phyloP scores from a whole-genome alignment of 768 basidiomycete genomes.

The Royoungia palumana region DNA sequence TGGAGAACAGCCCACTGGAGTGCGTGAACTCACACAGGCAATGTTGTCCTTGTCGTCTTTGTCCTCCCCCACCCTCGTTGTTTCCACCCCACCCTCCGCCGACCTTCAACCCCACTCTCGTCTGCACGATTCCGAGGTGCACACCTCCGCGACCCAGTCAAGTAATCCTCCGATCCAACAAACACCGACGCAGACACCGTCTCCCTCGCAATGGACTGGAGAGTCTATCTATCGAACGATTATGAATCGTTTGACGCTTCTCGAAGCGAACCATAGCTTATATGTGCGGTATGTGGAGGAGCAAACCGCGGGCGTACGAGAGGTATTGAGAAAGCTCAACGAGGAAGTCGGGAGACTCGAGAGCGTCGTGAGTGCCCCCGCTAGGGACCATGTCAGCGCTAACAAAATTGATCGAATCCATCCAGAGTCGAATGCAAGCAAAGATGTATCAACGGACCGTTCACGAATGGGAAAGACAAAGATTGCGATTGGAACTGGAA shows the following conservation, averaged over 20 bases:
- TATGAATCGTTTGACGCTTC: slow-evolving; percentile 82
- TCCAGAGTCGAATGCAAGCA: slow-evolving; percentile 67
- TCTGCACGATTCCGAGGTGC: slow-evolving; percentile 7
- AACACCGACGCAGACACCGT: not conserved
- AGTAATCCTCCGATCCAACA: slow-evolving; percentile 3
- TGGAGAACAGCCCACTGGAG: slow-evolving; percentile 3
- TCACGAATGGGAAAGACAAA: slow-evolving; percentile 66
- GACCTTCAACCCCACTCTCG: slow-evolving; percentile 3
- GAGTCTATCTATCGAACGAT: slow-evolving; percentile 97
- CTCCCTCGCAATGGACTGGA: slow-evolving; percentile 37
- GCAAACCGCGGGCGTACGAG: slow-evolving; percentile 73
- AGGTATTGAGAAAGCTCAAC: slow-evolving; percentile 67
- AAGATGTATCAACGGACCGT: slow-evolving; percentile 62
- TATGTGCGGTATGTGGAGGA: slow-evolving; percentile 86
- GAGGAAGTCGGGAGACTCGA: slow-evolving; percentile 79
- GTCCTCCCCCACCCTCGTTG: slow-evolving; percentile 5
- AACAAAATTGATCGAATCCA: not conserved
- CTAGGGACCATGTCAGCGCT: not conserved
- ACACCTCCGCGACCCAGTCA: not conserved
- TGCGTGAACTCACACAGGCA: slow-evolving; percentile 17
- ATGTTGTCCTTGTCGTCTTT: slow-evolving; percentile 18
- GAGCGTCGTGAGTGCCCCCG: slow-evolving; percentile 54
- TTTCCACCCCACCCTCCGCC: not conserved
- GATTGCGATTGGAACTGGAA: slow-evolving; percentile 64
- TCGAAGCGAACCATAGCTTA: slow-evolving; percentile 86